Conservation (phyloP, 23 red algal genomes). For the Gracilaria caudata region DNA sequence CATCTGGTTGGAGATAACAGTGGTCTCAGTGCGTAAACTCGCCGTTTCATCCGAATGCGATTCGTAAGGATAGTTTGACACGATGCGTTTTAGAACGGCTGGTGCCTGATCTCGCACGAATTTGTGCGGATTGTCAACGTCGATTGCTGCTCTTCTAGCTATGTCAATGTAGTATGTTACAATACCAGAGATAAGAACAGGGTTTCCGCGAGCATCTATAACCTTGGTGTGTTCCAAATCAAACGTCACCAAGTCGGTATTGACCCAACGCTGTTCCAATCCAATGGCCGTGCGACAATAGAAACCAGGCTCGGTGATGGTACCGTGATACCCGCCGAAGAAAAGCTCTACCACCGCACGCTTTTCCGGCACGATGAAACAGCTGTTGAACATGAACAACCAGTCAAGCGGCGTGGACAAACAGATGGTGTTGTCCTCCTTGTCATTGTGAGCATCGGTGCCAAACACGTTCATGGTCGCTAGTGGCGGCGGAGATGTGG, state of each 20-base stretch:
- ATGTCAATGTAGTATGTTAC: slow-evolving; percentile 51
- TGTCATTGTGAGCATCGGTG: neutral
- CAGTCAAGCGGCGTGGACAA: slow-evolving; percentile 36
- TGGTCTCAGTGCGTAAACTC: slow-evolving; percentile 38
- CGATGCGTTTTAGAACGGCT: slow-evolving; percentile 66
- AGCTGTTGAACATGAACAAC: slow-evolving; percentile 39
- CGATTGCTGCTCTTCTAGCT: slow-evolving; percentile 63
- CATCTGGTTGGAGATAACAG: slow-evolving; percentile 36
- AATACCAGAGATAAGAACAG: slow-evolving; percentile 56
- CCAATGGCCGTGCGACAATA: slow-evolving; percentile 64
- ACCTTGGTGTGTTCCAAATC: slow-evolving; percentile 68
- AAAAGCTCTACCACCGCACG: slow-evolving; percentile 52
- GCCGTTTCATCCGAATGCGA: neutral
- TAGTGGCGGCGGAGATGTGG: neutral
- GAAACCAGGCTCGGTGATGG: slow-evolving; percentile 65
- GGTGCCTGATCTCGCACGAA: slow-evolving; percentile 68
- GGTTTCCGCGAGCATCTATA: slow-evolving; percentile 48
- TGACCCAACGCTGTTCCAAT: slow-evolving; percentile 44
- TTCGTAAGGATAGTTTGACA: slow-evolving; percentile 64
- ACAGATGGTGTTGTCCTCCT: slow-evolving; percentile 43
- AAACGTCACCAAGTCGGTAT: slow-evolving; percentile 41
- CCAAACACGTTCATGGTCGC: neutral
- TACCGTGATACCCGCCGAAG: slow-evolving; percentile 66
- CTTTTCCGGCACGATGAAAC: slow-evolving; percentile 72
- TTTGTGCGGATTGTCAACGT: slow-evolving; percentile 56